phyloP scores from a whole-genome alignment of 352 stramenopile genomes.

The Globisporangium canariense region DNA sequence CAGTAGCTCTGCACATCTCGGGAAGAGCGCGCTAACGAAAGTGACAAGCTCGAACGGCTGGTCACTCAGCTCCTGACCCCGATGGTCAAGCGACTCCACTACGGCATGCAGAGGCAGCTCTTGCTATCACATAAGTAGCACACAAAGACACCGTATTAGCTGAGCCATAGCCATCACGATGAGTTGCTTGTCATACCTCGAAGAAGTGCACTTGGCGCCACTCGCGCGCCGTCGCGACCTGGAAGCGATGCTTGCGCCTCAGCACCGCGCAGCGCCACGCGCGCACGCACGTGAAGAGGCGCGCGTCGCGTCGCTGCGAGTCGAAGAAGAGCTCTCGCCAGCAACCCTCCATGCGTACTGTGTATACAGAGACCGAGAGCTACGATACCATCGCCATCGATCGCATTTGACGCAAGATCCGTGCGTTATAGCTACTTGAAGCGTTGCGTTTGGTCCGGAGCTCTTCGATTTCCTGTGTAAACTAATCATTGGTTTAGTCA shows the following conservation, averaged over 20 bases:
- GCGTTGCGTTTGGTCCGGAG: too few relatives aligned
- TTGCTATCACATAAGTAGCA: slow-evolving; percentile 19
- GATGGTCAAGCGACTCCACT: slow-evolving; percentile 22
- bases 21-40: slow-evolving; percentile 25
- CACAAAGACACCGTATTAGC: neutral
- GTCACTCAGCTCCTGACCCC: slow-evolving; percentile 4
- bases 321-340: slow-evolving; percentile 41
- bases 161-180: neutral
- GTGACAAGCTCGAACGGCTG: slow-evolving; percentile 35
- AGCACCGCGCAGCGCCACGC: slow-evolving; percentile 39
- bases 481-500: neutral
- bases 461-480: neutral
- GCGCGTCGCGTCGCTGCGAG: slow-evolving; percentile 4
- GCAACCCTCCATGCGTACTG: neutral
- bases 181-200: slow-evolving; percentile 22
- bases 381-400: neutral
- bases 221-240: slow-evolving; percentile 21
- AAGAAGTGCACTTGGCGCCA: slow-evolving; percentile 44
- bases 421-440: neutral
- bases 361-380: neutral
- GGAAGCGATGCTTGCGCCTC: slow-evolving; percentile 39
- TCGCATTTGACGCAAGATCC: neutral
- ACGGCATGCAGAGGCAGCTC: slow-evolving; percentile 45
- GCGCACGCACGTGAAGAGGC: slow-evolving; percentile 42
- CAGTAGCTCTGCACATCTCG: slow-evolving; percentile 16